Evolutionary conservation across 2,329 filamentous ascomycete genomes (phyloP).

Genomic region (Fusarium sp.): DNA sequence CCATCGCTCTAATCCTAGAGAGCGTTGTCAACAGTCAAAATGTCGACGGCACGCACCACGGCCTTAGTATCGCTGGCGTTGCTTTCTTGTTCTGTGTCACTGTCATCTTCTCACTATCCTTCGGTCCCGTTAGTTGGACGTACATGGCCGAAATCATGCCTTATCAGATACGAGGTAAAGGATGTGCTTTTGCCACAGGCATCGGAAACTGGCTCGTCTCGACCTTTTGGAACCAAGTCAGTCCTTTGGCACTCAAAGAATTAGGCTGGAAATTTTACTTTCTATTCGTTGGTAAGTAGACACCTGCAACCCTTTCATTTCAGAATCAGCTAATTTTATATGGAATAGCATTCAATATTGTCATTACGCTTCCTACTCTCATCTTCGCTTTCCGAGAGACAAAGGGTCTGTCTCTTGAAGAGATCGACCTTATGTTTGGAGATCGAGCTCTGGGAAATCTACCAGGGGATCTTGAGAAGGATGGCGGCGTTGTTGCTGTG

Average conservation of each 20-base stretch:
- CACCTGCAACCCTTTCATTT: conserved; percentile 48
- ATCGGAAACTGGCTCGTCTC: conserved; percentile 46
- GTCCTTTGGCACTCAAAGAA: conserved; percentile 60
- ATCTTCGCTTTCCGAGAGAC: conserved; percentile 66
- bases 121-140: conserved; percentile 66
- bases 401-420: conserved; percentile 63
- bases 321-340: conserved; percentile 51
- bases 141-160: conserved; percentile 73
- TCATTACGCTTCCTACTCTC: conserved; percentile 55
- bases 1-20: conserved; percentile 68
- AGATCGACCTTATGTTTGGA: conserved; percentile 65
- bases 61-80: conserved; percentile 67
- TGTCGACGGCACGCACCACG: conserved; percentile 49
- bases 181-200: conserved; percentile 44
- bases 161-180: conserved; percentile 65
- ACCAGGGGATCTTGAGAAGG: conserved; percentile 45
- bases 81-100: conserved; percentile 69
- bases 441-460: conserved; percentile 51
- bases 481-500: conserved; percentile 19
- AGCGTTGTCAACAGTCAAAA: conserved; percentile 66
- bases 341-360: conserved; percentile 48
- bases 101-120: conserved; percentile 65
- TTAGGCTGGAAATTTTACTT: conserved; percentile 55
- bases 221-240: conserved; percentile 68
- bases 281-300: conserved; percentile 49